Evolutionary conservation across 2,329 filamentous ascomycete species (phyloP), one percentile per base, ranked within the genome.

Genomic region (Thielaviopsis punctulata): DNA sequence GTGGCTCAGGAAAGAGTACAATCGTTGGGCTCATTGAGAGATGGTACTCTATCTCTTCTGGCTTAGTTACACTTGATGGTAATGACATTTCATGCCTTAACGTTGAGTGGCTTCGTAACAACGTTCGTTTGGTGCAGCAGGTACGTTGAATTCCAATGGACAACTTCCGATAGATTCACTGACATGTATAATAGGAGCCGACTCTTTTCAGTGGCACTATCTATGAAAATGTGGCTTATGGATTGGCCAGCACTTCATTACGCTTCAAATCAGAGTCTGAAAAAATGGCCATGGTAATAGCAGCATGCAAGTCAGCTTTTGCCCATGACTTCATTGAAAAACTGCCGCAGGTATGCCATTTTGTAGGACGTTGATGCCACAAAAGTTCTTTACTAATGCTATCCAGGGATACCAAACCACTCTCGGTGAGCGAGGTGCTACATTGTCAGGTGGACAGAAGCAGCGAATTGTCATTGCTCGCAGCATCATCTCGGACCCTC

Each of bases 401-500:
- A 24, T 15, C 7, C 22, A 67, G 62, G 75, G 73, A 4, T 84
- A 83, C 57, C 68, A 76, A 1, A 81, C 79, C 0, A 65, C 69
- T 21, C 78, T 84, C 4, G 80, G 80, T 1, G 79, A 84, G 58
- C 72, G 73, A 12, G 81, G 80, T 0, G 75, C 78, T 8, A 79
- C 78, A 45, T 66, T 85, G 0, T 82, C 76, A 4, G 80, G 81
- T 8, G 80, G 81, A 1, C 80, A 84, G 59, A 73, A 79, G 50
- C 81, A 84, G 59, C 72, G 80, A 4, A 69, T 84, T 23, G 75
- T 79, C 1, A 83, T 84, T 56, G 80, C 80, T 2, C 71, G 80
- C 19, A 79, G 75, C 55, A 81, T 84, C 56, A 70, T 84, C 44
- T 77, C 77, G 21, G 68, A 80, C 52, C 79, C 80, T 0, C 69